These are phyloP conservation scores for Microbotryum silenes-acaulis DNA, from an alignment of 1,284 basidiomycete species.

Conservation along the genomic window DNA sequence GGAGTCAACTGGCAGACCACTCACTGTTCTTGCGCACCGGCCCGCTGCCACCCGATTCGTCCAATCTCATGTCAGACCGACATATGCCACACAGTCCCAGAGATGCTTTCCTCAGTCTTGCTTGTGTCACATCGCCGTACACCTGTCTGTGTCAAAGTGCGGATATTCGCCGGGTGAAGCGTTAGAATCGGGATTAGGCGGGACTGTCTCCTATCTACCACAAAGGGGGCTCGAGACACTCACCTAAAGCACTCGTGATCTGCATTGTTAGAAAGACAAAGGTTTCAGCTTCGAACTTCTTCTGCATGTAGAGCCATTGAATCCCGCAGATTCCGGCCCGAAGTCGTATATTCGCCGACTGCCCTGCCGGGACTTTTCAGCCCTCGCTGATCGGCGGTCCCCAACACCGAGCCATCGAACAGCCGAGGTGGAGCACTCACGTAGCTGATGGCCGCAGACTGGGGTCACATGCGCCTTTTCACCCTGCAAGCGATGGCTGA, in stretches of 20 bases:
- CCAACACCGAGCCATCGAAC: conserved; percentile 7
- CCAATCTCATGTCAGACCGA: conserved; percentile 85
- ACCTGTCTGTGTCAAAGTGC: conserved; percentile 78
- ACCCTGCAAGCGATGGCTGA: conserved; percentile 67
- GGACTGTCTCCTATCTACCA: too few relatives aligned
- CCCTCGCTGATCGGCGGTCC: too few relatives aligned
- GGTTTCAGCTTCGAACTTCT: not conserved
- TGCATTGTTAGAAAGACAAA: not conserved
- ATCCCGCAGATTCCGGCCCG: not conserved
- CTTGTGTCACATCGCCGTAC: conserved; percentile 55
- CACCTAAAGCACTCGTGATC: conserved; percentile 29
- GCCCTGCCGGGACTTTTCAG: too few relatives aligned
- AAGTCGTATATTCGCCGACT: not conserved
- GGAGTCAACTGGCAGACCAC: conserved; percentile 40
- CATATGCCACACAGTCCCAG: conserved; percentile 95
- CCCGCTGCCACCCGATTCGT: conserved; percentile 52
- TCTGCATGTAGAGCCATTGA: too few relatives aligned
- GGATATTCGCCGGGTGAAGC: conserved; percentile 43
- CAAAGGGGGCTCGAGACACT: not conserved
- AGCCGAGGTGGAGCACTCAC: conserved; percentile 33
- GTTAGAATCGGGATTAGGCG: not conserved
- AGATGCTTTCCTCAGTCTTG: conserved; percentile 57
- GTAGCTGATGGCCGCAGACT: conserved; percentile 92
- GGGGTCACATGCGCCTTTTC: conserved; percentile 96
- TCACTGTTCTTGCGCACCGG: conserved; percentile 75